Evolutionary conservation across 2,329 filamentous ascomycete species (phyloP).

Genomic region (Colletotrichum sidae): DNA sequence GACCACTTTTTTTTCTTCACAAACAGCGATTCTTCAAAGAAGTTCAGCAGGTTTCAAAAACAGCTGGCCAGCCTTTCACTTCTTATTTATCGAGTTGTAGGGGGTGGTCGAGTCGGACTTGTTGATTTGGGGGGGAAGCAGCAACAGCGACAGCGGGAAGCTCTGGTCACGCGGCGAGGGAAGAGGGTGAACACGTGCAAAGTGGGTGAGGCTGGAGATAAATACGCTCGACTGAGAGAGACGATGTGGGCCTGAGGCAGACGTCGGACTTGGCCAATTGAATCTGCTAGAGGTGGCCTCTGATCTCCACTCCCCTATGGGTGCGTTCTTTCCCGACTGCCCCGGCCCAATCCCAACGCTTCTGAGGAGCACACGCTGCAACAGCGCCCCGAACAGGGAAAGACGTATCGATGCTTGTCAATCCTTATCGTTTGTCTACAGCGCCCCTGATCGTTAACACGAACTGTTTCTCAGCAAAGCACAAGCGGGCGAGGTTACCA

Average conservation of each 20-base stretch:
- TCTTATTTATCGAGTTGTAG: constrained; percentile 21
- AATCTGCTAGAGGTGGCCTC: not conserved
- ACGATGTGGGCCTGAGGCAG: constrained; percentile 36
- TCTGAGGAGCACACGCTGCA: constrained; percentile 35
- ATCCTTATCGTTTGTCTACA: constrained; percentile 19
- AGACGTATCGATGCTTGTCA: constrained; percentile 15
- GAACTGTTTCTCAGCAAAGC: constrained; percentile 1
- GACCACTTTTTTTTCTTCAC: constrained; percentile 24
- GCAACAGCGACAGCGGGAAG: constrained; percentile 33
- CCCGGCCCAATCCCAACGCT: constrained; percentile 35
- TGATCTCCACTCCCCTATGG: constrained; percentile 6
- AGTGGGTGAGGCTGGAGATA: constrained; percentile 51
- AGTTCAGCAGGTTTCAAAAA: constrained; percentile 2
- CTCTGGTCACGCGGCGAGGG: constrained; percentile 52
- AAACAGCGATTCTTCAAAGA: constrained; percentile 28
- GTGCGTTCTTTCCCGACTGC: constrained; percentile 33
- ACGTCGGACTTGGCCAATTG: constrained; percentile 20
- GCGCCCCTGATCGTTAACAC: not conserved
- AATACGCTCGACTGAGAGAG: constrained; percentile 42
- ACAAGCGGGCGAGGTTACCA: constrained; percentile 1
- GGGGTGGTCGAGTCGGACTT: constrained; percentile 30
- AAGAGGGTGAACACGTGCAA: constrained; percentile 55
- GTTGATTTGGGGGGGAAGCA: constrained; percentile 22
- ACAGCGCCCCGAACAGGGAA: constrained; percentile 13
- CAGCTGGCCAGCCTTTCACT: constrained; percentile 31